These are phyloP conservation scores for Tilletia horrida DNA, from an alignment of 1,284 basidiomycete species.

Conservation along the genomic window DNA sequence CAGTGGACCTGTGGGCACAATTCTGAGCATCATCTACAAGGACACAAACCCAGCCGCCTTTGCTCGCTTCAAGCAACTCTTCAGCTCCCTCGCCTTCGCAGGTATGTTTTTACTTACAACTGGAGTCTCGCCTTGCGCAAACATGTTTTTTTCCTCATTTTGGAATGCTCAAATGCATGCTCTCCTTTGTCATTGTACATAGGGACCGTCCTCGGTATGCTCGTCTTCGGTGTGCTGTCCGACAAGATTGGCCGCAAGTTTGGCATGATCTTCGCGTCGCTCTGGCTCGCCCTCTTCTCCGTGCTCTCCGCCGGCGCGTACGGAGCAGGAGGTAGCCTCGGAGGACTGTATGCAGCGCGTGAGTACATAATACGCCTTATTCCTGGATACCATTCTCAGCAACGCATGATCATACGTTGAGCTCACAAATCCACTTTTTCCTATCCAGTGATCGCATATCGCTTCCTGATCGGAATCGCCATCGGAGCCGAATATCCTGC, in stretches of 20 bases:
- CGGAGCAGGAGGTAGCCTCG: slow-evolving; percentile 69
- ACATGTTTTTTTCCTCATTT: no score
- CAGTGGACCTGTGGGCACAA: slow-evolving; percentile 35
- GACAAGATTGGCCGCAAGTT: slow-evolving; percentile 64
- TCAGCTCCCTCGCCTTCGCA: slow-evolving; percentile 49
- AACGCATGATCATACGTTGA: not conserved
- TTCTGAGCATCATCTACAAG: slow-evolving; percentile 26
- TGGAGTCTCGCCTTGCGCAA: no score
- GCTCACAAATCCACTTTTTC: not conserved
- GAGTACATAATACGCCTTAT: slow-evolving; percentile 40
- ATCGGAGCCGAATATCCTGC: slow-evolving; percentile 86
- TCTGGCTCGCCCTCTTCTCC: slow-evolving; percentile 42
- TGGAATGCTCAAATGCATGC: slow-evolving; percentile 62
- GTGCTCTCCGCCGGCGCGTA: slow-evolving; percentile 74
- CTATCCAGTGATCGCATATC: slow-evolving; percentile 61
- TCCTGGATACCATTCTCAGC: not conserved
- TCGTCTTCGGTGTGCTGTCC: slow-evolving; percentile 62
- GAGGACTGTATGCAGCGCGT: slow-evolving; percentile 72
- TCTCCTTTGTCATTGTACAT: slow-evolving; percentile 52
- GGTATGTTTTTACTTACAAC: no score
- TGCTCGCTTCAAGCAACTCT: slow-evolving; percentile 30
- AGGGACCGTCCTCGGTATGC: slow-evolving; percentile 67
- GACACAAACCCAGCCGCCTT: slow-evolving; percentile 26
- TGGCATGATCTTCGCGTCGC: slow-evolving; percentile 67
- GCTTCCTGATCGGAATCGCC: slow-evolving; percentile 53